Conservation (phyloP, 805 yeast genomes). For the Cyberlindnera americana region DNA sequence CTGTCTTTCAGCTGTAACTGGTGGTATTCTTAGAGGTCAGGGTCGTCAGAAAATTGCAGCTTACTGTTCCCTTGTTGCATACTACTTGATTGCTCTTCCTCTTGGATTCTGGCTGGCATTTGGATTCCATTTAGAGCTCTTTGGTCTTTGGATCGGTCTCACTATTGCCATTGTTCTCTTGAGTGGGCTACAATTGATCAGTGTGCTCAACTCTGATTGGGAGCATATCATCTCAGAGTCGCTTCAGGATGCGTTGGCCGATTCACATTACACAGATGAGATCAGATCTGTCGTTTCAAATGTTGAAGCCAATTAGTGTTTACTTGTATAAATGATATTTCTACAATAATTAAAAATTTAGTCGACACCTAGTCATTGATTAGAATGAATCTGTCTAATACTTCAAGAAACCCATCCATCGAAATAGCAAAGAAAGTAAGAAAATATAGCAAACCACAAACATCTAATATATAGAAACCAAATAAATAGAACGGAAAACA, state of each 20-base stretch:
- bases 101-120: slow-evolving; percentile 52
- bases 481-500: background rate
- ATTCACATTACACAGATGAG: slow-evolving; percentile 18
- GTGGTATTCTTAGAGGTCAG: slow-evolving; percentile 76
- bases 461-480: background rate
- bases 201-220: slow-evolving; percentile 42
- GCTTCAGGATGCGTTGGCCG: slow-evolving; percentile 35
- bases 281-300: slow-evolving; percentile 24
- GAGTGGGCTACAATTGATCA: slow-evolving; percentile 41
- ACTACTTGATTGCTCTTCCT: slow-evolving; percentile 59
- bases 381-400: no score
- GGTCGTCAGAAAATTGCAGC: slow-evolving; percentile 69
- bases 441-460: no score
- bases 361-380: no score
- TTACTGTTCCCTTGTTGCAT: slow-evolving; percentile 50
- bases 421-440: no score
- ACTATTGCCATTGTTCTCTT: slow-evolving; percentile 49
- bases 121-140: slow-evolving; percentile 40
- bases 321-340: no score
- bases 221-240: slow-evolving; percentile 40
- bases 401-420: no score
- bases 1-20: slow-evolving; percentile 65
- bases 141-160: slow-evolving; percentile 62
- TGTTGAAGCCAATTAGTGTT: no score
- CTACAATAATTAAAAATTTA: no score